Evolutionary conservation across 345 rosid species (phyloP).

Genomic region (Theobroma cacao): DNA sequence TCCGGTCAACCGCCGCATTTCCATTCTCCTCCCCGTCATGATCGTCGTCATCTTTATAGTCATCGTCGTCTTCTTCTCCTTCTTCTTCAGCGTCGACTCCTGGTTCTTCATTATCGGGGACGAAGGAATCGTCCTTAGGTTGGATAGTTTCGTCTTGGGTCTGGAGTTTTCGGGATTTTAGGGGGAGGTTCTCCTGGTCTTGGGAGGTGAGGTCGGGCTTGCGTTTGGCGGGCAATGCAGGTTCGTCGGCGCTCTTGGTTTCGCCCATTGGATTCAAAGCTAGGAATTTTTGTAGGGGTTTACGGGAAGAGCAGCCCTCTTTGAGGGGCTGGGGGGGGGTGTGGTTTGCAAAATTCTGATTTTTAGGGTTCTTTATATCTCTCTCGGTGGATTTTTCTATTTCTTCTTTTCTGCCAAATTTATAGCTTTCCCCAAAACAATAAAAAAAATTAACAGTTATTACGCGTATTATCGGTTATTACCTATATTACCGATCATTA

Average conservation of each 20-base stretch:
- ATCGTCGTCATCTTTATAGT: conserved; percentile 2
- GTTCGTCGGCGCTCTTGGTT: conserved; percentile 38
- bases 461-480: too few species aligned
- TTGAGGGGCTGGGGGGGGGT: too few species aligned
- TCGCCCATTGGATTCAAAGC: conserved; percentile 45
- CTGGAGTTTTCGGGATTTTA: conserved; percentile 44
- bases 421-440: too few species aligned
- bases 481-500: too few species aligned
- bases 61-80: conserved; percentile 17
- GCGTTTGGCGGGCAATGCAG: conserved; percentile 59
- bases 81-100: conserved; percentile 18
- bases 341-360: not conserved
- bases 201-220: conserved; percentile 42
- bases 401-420: too few species aligned
- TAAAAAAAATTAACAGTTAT: too few species aligned
- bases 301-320: not conserved
- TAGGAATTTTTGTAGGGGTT: not conserved
- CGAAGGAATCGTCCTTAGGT: conserved; percentile 17
- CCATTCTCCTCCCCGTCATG: conserved; percentile 28
- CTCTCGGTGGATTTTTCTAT: not conserved
- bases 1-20: conserved; percentile 41
- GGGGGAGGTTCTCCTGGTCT: conserved; percentile 24
- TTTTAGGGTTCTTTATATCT: too few species aligned
- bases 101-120: conserved; percentile 5
- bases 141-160: conserved; percentile 12